Evolutionary conservation across 176 grass and related monocot genomes (phyloP), one percentile per base, ranked within the genome.

Genomic region (Cenchrus americanus): DNA sequence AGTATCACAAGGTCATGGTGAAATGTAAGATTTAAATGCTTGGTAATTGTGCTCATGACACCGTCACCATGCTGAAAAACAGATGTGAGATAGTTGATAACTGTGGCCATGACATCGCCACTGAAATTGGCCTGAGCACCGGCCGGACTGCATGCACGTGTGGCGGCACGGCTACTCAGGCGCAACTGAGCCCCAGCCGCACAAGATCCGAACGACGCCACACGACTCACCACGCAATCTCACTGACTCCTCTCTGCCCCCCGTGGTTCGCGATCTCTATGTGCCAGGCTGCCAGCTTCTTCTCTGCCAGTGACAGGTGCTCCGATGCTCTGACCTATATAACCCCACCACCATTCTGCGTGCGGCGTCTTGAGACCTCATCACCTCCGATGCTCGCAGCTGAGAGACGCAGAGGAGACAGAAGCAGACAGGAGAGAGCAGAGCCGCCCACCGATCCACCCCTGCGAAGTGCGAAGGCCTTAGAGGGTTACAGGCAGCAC

Each of bases 151-250:
- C 77, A 66, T 27, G 62, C 62, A 80, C 78, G 85, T 82, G 78
- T 69, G 71, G 71, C 27, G 51, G 78, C 84, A 73, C 57, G 6
- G 47, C 58, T 34, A 72, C 48, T 62, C n/a, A 73, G 53, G 76
- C 27, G 14, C 40, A 51, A 17, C 44, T 66, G 34, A 69, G n/a
- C 59, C 50, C 64, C 71, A 65, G 46, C 21, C 60, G 82, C 60
- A 40, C 59, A 44, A 43, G 79, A 79, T 84, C 87, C 87, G 49
- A 88, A 88, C 81, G 87, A 74, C 81, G 65, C 65, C 4, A 68
- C 87, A 65, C 87, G 60, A 74, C 68, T 84, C 68, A 67, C 76
- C 68, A 73, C 21, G 68, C 59, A 30, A 84, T 80, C 81, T 60
- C 81, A 84, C 75, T 84, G 74, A 71, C 30, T 44, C 5, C 75